Evolutionary conservation across 2,329 filamentous ascomycete genomes (phyloP), one percentile per base, ranked within the genome.

Genomic region (Epichloe elymi): DNA sequence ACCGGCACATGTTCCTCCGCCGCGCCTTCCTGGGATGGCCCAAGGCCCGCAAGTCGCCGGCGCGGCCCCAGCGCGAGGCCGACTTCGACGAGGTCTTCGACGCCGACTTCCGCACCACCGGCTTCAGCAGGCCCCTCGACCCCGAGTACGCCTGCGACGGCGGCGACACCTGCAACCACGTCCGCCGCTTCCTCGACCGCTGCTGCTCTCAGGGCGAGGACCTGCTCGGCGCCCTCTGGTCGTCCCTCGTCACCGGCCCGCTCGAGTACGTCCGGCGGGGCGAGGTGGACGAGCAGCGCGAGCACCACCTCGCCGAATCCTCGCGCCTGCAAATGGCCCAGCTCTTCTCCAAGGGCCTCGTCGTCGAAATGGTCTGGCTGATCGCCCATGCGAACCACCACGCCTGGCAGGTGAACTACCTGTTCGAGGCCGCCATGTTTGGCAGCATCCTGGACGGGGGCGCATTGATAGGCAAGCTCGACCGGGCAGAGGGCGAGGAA

Each of bases 351-450:
- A 50, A 45, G 7, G 56, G 55, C 10, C 39, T 54, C 17, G 41
- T 58, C 11, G 38, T 56, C 17, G 52, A 58, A 17, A 55, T 56
- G 52, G 46, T 52, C 15, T 58, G 57, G 57, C 51, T 59, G 8
- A 48, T 59, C 12, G 53, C 56, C 7, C 57, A 59, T 47, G 57
- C 56, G 4, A 54, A 30, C n/a, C 56, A 56, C 35, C 57, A 59
- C 33, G 62, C 61, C 30, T 64, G 62, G 62, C 61, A 64, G 45
- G 55, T 65, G 2, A 64, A 64, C 35, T 57, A 58, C 14, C 23
- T 65, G 8, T 64, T 65, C 12, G 61, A 64, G 47, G 62, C 62
- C 3, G 62, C 62, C 42, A 65, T 65, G 62, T 65, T 64, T 57
- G 62, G 62, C 15, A 64, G 62, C 11, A 58, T 65, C 26, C 56